Percentiles rank a stretch among this genome's conserved stretches.
phyloP scores from a whole-genome alignment of 2,329 filamentous ascomycete species.

The Hypoxylon sp. region DNA sequence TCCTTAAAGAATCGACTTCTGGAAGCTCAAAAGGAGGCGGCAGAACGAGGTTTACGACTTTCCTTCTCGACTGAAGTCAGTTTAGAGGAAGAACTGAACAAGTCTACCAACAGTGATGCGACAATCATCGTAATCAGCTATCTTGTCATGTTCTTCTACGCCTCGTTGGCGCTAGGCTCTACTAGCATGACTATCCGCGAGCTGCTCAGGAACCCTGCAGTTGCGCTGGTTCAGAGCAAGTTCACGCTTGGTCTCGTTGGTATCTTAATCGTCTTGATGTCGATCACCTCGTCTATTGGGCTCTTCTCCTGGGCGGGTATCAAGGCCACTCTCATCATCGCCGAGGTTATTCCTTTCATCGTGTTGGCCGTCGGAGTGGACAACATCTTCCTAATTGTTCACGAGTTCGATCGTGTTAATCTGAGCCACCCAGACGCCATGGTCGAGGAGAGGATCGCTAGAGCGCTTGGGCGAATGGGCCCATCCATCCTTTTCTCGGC shows the following conservation, averaged over 20 bases:
- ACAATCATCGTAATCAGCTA: conserved; percentile 98
- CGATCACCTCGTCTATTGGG: conserved; percentile 93
- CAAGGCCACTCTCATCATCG: conserved; percentile 97
- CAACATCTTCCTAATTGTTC: conserved; percentile 98
- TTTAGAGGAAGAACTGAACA: conserved; percentile 94
- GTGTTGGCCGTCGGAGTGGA: conserved; percentile 97
- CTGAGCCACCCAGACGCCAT: conserved; percentile 89
- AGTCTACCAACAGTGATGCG: conserved; percentile 97
- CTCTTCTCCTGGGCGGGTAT: conserved; percentile 92
- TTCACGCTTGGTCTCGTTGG: conserved; percentile 95
- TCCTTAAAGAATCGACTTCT: conserved; percentile 81
- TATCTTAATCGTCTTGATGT: conserved; percentile 97
- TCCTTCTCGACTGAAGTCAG: conserved; percentile 98
- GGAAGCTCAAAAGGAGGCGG: conserved; percentile 84
- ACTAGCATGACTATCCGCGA: conserved; percentile 84
- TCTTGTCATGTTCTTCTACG: conserved; percentile 98
- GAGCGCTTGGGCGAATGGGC: conserved; percentile 94
- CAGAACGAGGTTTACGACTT: conserved; percentile 81
- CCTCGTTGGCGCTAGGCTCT: conserved; percentile 91
- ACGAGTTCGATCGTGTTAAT: conserved; percentile 97
- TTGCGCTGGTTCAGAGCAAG: conserved; percentile 93
- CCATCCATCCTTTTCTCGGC: conserved; percentile 96
- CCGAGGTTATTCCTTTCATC: conserved; percentile 97
- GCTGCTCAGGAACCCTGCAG: conserved; percentile 84
- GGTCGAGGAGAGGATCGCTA: conserved; percentile 87